These are phyloP conservation scores for Skeletonema grethae DNA, from an alignment of 108 stramenopile genomes.

Conservation along the genomic window DNA sequence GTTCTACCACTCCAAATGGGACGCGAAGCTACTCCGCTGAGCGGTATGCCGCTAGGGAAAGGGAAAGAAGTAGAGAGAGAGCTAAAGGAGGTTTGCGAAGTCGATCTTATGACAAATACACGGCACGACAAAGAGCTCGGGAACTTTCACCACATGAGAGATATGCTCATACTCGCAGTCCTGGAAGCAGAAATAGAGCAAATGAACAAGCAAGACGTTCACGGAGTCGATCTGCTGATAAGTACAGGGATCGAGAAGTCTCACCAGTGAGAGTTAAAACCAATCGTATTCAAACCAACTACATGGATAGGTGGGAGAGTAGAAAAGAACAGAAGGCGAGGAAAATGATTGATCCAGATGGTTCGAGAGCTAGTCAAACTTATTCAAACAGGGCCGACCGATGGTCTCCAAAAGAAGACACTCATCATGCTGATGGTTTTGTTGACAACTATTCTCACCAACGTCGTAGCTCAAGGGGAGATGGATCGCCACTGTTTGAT, in stretches of 20 bases:
- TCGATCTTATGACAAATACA: background rate
- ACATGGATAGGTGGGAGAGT: constrained; percentile 22
- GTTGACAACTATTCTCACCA: background rate
- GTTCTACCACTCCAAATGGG: background rate
- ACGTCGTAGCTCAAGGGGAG: background rate
- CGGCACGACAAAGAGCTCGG: background rate
- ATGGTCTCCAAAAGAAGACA: constrained; percentile 13
- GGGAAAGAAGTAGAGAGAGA: constrained; percentile 2
- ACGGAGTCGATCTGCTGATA: constrained; percentile 1
- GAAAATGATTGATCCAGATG: constrained; percentile 1
- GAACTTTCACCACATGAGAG: background rate
- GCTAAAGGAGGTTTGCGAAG: background rate
- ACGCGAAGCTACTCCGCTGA: constrained; percentile 7
- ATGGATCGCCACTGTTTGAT: constrained; percentile 20
- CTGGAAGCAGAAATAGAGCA: background rate
- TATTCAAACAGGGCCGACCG: constrained; percentile 1
- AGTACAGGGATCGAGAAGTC: background rate
- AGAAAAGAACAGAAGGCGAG: constrained; percentile 15
- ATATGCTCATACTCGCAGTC: background rate
- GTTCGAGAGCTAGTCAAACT: background rate
- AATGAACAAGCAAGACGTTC: background rate
- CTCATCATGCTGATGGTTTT: background rate
- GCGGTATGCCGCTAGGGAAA: background rate
- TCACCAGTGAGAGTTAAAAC: background rate
- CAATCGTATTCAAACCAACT: background rate